These are phyloP conservation scores for Penicillium sp. DNA, from an alignment of 2,329 filamentous ascomycete genomes.

Conservation along the genomic window DNA sequence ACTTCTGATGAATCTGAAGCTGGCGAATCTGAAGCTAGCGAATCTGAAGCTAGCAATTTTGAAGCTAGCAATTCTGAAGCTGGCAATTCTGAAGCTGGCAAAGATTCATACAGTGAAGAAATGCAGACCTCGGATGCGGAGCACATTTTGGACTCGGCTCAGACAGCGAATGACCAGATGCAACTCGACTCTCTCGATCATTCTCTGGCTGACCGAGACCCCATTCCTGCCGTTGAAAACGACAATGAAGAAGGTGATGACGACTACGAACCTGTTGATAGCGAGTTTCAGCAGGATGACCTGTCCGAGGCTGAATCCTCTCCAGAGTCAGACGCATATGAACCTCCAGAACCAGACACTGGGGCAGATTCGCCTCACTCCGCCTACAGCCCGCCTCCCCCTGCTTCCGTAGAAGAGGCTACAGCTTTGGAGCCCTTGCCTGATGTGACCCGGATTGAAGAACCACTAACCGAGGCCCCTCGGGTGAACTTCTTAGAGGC, in stretches of 20 bases:
- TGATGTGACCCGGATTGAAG: conserved; percentile 25
- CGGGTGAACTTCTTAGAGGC: conserved; percentile 30
- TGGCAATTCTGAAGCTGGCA: neutral
- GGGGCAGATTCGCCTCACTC: conserved; percentile 29
- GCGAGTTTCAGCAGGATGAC: conserved; percentile 5
- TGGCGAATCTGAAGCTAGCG: conserved; percentile 11
- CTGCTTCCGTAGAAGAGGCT: conserved; percentile 37
- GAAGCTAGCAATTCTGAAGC: conserved; percentile 10
- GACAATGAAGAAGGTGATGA: neutral
- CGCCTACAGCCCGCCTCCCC: conserved; percentile 46
- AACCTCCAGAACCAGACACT: conserved; percentile 52
- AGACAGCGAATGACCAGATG: conserved; percentile 2
- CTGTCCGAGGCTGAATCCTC: conserved; percentile 31
- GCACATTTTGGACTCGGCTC: neutral
- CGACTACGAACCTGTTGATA: conserved; percentile 11
- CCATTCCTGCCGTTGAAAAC: conserved; percentile 1
- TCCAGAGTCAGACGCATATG: conserved; percentile 55
- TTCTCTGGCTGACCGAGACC: conserved; percentile 12
- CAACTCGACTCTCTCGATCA: conserved; percentile 1
- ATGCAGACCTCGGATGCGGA: conserved; percentile 3
- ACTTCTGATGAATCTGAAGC: conserved; percentile 22
- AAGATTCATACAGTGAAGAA: conserved; percentile 18
- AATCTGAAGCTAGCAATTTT: neutral
- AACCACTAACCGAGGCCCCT: conserved; percentile 35
- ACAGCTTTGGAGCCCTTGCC: conserved; percentile 24